Base-by-base conservation (phyloP, 129 eudicot genomes). In the Lactuca saligna region DNA sequence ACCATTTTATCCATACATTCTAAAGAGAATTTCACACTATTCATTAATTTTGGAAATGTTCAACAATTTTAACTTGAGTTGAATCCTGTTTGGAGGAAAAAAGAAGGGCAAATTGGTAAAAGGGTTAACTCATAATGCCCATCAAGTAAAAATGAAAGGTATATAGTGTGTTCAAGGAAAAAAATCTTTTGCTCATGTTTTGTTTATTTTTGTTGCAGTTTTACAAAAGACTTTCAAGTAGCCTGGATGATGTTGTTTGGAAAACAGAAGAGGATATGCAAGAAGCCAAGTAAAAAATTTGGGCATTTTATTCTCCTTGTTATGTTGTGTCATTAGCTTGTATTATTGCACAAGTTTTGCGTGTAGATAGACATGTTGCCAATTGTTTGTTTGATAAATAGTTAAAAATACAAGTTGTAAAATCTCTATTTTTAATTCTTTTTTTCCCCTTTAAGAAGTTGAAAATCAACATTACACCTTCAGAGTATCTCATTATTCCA, bases 211-310 rank as follows among this genome's bases (percentile, higher is more conserved):
- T 57, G 41, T 10, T 68, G 83, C 86, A 93, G 98, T 89, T 92
- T 70, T 93, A 89, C 62, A 93, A 93, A 46, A 82, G 84, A 50
- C 91, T 89, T 16, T 89, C 98, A 5, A 89, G 85, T 69, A 70
- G 87, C 80, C 95, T 93, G n/a, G 79, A 83, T 2, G 88, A 89
- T 74, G 96, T 93, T 0, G 98, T 93, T 14, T 93, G 98, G 98
- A 93, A 93, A 83, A 86, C 98, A 7, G 98, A 89, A 75, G 96
- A 89, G 62, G 96, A 93, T 53, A 81, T 89, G 98, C 82, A 84
- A 63, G 75, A 78, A 67, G 57, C 63, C 48, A 82, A 76, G 80
- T 71, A 72, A 58, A 25, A 38, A 59, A n/a, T 31, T 63, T 15
- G 58, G 9, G 8, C 34, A 8, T n/a, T 37, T 59, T 66, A 4